Conservation (phyloP, 2,329 filamentous ascomycete species). For the Teratosphaeriaceae sp. region DNA sequence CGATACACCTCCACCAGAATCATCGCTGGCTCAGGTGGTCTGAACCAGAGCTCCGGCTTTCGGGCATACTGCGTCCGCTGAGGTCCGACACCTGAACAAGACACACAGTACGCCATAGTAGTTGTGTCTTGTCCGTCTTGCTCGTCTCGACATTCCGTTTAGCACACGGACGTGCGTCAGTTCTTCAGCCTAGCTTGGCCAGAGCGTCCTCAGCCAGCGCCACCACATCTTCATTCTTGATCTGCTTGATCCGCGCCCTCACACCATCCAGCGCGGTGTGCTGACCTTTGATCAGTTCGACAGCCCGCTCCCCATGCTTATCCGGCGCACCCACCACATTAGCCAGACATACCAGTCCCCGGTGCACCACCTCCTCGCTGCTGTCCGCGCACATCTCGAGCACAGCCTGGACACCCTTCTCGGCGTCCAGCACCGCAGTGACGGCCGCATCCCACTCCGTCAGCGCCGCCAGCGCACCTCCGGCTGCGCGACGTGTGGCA, state of each 20-base stretch:
- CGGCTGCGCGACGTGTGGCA: conserved; percentile 73
- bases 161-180: too few relatives aligned
- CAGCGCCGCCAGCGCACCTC: conserved; percentile 79
- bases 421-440: conserved; percentile 53
- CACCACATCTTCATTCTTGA: conserved; percentile 58
- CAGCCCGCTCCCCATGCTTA: conserved; percentile 56
- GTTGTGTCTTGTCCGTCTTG: too few relatives aligned
- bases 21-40: too few relatives aligned
- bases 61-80: too few relatives aligned
- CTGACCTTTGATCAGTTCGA: conserved; percentile 64
- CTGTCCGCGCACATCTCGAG: conserved; percentile 70
- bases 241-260: conserved; percentile 63
- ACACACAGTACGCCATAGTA: too few relatives aligned
- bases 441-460: conserved; percentile 69
- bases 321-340: conserved; percentile 66
- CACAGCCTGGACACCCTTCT: conserved; percentile 69
- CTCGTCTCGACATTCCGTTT: too few relatives aligned
- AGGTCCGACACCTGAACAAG: too few relatives aligned
- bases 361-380: conserved; percentile 57
- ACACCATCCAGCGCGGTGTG: conserved; percentile 59
- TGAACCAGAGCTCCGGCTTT: too few relatives aligned
- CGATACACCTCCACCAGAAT: too few relatives aligned
- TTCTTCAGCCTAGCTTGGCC: conserved; percentile 44
- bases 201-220: conserved; percentile 65
- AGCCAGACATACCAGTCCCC: conserved; percentile 59